phyloP scores from a whole-genome alignment of 2,329 filamentous ascomycete genomes.

The Verticillium albo-atrum region DNA sequence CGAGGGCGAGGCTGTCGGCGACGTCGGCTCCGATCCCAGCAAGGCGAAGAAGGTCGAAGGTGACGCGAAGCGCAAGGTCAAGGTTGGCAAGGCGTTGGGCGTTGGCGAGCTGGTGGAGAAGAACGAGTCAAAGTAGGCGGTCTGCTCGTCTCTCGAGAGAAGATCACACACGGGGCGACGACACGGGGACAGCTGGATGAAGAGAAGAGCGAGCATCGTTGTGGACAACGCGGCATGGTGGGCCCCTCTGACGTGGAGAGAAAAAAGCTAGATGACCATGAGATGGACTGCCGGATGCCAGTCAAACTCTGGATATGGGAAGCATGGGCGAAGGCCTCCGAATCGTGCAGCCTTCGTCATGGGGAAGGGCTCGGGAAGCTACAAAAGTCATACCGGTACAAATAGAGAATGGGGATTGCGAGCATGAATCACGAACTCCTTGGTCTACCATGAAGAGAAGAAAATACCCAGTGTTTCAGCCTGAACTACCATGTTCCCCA shows the following conservation, averaged over 20 bases:
- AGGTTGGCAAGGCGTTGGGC: conserved; percentile 74
- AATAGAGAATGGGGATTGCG: background rate
- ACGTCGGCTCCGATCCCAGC: conserved; percentile 49
- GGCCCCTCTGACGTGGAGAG: too few species aligned
- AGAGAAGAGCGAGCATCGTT: too few species aligned
- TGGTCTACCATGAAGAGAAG: background rate
- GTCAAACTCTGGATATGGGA: too few species aligned
- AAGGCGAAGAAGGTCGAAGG: conserved; percentile 30
- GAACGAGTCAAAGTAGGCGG: conserved; percentile 39
- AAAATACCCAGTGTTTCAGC: background rate
- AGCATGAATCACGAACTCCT: background rate
- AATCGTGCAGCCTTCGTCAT: background rate
- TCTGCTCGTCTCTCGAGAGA: background rate
- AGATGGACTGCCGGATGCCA: too few species aligned
- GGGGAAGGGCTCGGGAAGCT: background rate
- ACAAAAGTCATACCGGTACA: background rate
- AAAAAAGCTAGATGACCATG: too few species aligned
- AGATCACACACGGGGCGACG: too few species aligned
- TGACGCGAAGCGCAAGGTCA: conserved; percentile 67
- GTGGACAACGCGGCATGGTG: too few species aligned
- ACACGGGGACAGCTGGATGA: too few species aligned
- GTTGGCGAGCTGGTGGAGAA: conserved; percentile 75
- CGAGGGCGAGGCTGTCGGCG: conserved; percentile 68
- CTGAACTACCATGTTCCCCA: too few species aligned
- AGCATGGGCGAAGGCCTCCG: background rate